These are phyloP conservation scores for Globisporangium carolinianum DNA, from an alignment of 352 stramenopile species.

Conservation along the genomic window DNA sequence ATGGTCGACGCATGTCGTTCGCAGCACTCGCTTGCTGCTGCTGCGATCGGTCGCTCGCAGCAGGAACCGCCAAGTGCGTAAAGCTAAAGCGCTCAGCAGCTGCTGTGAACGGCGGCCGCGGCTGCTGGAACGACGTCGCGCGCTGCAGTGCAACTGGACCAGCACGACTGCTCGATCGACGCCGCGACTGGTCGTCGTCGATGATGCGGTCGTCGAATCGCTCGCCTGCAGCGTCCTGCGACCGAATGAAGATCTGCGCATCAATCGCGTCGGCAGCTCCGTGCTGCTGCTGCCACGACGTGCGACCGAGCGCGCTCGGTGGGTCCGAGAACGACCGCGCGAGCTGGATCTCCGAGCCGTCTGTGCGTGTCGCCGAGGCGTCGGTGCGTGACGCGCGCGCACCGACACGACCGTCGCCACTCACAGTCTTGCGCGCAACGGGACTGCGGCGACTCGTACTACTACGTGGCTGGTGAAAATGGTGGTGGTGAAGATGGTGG, in stretches of 20 bases:
- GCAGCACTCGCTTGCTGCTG: not conserved
- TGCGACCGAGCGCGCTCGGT: conserved; percentile 21
- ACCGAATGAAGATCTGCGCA: conserved; percentile 37
- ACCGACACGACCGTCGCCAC: conserved; percentile 5
- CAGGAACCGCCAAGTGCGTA: not conserved
- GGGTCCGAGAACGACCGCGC: conserved; percentile 59
- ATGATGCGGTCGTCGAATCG: conserved; percentile 17
- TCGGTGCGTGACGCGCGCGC: conserved; percentile 12
- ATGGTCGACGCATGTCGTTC: conserved; percentile 7
- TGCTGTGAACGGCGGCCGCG: not conserved
- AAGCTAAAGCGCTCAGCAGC: not conserved
- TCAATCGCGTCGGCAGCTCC: conserved; percentile 26
- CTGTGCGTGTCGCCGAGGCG: not conserved
- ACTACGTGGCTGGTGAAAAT: too few relatives aligned
- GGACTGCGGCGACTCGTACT: too few relatives aligned
- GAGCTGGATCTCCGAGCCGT: conserved; percentile 18
- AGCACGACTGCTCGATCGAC: not conserved
- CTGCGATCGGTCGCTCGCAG: not conserved
- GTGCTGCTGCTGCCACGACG: conserved; percentile 25
- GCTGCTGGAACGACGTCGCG: conserved; percentile 2
- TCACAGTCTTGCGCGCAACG: conserved; percentile 1
- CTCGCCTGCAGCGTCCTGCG: conserved; percentile 22
- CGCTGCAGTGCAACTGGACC: not conserved
- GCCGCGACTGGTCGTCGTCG: conserved; percentile 6
- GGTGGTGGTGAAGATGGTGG: too few relatives aligned